Conservation (phyloP, 1,139 yeast species). For the Hemisphaericaspora xylofermentans region DNA sequence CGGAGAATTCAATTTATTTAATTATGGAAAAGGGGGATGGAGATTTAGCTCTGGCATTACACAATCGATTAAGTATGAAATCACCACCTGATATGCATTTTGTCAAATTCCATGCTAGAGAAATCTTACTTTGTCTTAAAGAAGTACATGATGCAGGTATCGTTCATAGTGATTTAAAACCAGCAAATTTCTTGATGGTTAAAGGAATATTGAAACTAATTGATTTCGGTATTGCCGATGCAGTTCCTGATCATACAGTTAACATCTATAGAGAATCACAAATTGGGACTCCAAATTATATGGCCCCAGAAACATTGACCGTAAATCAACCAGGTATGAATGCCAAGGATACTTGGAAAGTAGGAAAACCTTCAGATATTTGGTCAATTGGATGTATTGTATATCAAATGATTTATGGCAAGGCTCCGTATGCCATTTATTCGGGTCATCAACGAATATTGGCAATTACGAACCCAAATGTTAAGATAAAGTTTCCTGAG, state of each 20-base stretch:
- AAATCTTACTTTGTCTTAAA: slow-evolving; percentile 77
- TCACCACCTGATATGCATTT: slow-evolving; percentile 68
- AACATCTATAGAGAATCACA: slow-evolving; percentile 89
- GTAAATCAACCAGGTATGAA: slow-evolving; percentile 36
- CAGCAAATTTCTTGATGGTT: slow-evolving; percentile 90
- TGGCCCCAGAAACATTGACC: slow-evolving; percentile 95
- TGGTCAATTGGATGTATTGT: slow-evolving; percentile 98
- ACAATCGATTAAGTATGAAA: slow-evolving; percentile 47
- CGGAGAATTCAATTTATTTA: slow-evolving; percentile 61
- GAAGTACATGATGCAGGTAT: slow-evolving; percentile 88
- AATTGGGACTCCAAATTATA: slow-evolving; percentile 93
- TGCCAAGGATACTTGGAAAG: slow-evolving; percentile 65
- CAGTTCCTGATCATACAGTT: slow-evolving; percentile 89
- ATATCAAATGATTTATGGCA: slow-evolving; percentile 93
- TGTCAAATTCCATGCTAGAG: slow-evolving; percentile 78
- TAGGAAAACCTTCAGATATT: slow-evolving; percentile 93
- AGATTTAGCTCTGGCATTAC: slow-evolving; percentile 81
- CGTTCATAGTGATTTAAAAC: slow-evolving; percentile 93
- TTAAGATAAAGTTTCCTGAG: slow-evolving; percentile 69
- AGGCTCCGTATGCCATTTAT: slow-evolving; percentile 84
- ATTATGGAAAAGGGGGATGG: slow-evolving; percentile 97
- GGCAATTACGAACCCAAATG: slow-evolving; percentile 85
- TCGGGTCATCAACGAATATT: slow-evolving; percentile 76
- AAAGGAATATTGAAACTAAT: slow-evolving; percentile 82
- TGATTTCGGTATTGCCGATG: slow-evolving; percentile 95